Base-by-base conservation (phyloP, 345 rosid species). In the Eucalyptus sp. region DNA sequence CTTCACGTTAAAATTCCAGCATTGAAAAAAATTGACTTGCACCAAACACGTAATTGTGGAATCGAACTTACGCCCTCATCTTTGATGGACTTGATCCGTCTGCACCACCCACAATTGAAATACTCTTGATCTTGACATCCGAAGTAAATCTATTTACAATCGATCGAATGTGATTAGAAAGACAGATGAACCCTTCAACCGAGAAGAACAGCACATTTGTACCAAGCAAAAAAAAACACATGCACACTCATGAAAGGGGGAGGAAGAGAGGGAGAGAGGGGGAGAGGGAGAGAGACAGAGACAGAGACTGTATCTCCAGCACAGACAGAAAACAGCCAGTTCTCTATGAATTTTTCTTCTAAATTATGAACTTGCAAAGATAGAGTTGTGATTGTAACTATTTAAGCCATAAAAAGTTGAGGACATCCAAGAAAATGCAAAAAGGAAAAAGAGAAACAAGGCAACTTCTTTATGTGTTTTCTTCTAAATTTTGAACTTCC, bases 71-170 rank as follows among this genome's bases (percentile, higher is more conserved):
- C 99, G 87, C 99, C 93, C 98, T 95, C 97, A 96, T 90, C 95
- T 94, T 97, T 56, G 99, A 95, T 88, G 99, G 99, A 91, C 99
- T 95, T 84, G 98, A 94, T 92, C 99, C 98, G 87, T 94, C 96
- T 44, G 96, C 93, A 88, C 98, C 98, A 86, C 99, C 99, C 89
- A 98, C 92, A 92, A 98, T 86, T 56, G 99, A 94, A 91, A 98
- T 96, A 92, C 98, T 94, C 94, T 97, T 97, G 93, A 98, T 94
- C 94, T 98, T 98, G 88, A 97, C 99, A 90, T 98, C 99, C 14
- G 99, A 93, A 46, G 99, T 97, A 90, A 98, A 98, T 89, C 99
- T 98, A 81, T 8, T 46, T n/a, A 83, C 48, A 58, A 90, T 86
- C 25, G 90, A 20, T 89, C 89, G 81, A 91, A 88, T 24, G 83